A percentile compares a stretch with the other conserved stretches of the same genome.
phyloP scores from a whole-genome alignment of 768 basidiomycete species.

The Hericium coralloides region DNA sequence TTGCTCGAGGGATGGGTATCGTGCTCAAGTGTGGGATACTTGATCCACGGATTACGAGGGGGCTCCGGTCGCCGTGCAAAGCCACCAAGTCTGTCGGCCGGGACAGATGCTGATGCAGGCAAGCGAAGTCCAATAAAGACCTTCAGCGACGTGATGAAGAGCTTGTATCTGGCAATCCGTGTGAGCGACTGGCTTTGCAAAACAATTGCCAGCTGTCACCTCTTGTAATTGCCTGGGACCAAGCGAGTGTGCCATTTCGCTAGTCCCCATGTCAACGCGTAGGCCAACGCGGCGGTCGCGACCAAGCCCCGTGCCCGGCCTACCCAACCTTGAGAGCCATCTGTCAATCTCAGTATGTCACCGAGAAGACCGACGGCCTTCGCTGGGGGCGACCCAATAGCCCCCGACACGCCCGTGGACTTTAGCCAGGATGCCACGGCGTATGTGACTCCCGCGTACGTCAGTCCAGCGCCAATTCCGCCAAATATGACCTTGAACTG shows the following conservation, averaged over 20 bases:
- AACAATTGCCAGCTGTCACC: not conserved
- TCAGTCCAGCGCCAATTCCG: not conserved
- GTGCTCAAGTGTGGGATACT: not conserved
- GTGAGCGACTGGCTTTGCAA: not conserved
- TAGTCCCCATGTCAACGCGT: not conserved
- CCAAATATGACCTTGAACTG: slow-evolving; percentile 94
- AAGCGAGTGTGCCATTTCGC: not conserved
- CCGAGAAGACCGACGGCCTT: not conserved
- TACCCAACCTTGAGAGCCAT: not conserved
- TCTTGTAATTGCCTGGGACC: not conserved
- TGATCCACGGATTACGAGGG: not conserved
- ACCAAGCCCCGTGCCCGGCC: not conserved
- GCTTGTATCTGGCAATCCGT: not conserved
- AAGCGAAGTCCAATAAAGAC: not conserved
- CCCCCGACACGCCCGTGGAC: not conserved
- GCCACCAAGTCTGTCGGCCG: not conserved
- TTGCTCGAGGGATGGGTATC: not conserved
- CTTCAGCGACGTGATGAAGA: not conserved
- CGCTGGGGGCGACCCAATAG: not conserved
- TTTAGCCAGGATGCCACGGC: not conserved
- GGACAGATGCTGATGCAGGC: not conserved
- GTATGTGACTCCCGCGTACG: not conserved
- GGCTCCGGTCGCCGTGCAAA: not conserved
- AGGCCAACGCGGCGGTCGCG: not conserved
- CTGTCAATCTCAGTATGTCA: not conserved